phyloP scores from a whole-genome alignment of 108 stramenopile genomes.

The Skeletonema tropicum region DNA sequence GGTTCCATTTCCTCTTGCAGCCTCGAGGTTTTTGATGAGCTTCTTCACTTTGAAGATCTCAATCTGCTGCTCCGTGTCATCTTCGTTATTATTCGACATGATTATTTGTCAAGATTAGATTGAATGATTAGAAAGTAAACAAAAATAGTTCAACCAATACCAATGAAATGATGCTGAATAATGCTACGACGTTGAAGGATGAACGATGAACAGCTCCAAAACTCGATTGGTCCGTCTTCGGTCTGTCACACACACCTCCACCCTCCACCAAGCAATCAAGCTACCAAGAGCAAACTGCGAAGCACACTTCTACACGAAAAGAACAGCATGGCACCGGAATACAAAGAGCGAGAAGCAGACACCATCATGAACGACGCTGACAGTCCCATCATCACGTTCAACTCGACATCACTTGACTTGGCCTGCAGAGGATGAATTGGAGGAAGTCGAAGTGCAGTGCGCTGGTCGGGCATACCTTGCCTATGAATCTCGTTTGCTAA shows the following conservation, averaged over 20 bases:
- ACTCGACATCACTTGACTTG: slow-evolving; percentile 43
- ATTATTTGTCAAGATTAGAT: background rate
- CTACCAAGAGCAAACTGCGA: no score
- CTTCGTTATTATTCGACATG: slow-evolving; percentile 29
- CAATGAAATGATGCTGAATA: no score
- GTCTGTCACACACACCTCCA: no score
- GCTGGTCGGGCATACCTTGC: slow-evolving; percentile 44
- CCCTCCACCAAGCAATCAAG: no score
- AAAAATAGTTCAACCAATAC: no score
- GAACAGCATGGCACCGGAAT: slow-evolving; percentile 3
- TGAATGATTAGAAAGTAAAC: background rate
- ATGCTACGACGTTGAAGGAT: no score
- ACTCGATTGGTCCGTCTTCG: no score
- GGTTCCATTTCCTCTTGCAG: slow-evolving; percentile 96
- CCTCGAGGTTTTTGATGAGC: slow-evolving; percentile 96
- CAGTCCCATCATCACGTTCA: slow-evolving; percentile 30
- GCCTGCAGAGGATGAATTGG: slow-evolving; percentile 24
- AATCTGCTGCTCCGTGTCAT: slow-evolving; percentile 75
- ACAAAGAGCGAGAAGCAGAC: slow-evolving; percentile 7
- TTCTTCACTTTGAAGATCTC: slow-evolving; percentile 99
- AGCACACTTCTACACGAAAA: background rate
- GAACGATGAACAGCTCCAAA: no score
- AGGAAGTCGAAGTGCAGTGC: slow-evolving; percentile 32
- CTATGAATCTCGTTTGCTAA: slow-evolving; percentile 43
- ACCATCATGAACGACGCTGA: background rate